Evolutionary conservation across 1,139 yeast species (phyloP).

Genomic region (Lodderomyces pseudojiufengensis): DNA sequence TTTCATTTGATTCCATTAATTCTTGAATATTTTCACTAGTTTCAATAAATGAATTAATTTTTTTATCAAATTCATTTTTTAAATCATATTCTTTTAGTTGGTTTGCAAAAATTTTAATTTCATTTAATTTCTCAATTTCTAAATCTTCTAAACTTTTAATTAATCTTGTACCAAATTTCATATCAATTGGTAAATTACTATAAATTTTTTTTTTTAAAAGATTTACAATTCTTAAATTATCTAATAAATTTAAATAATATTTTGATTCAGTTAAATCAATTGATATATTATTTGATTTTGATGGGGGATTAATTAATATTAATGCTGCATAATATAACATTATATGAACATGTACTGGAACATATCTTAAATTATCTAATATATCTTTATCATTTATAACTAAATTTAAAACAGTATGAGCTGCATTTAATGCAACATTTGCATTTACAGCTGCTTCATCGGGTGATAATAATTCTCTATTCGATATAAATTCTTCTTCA

Average conservation of each 20-base stretch:
- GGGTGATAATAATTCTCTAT: slow-evolving; percentile 33
- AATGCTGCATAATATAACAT: slow-evolving; percentile 70
- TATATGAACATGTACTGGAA: slow-evolving; percentile 68
- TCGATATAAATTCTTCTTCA: slow-evolving; percentile 34
- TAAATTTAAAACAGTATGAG: slow-evolving; percentile 57
- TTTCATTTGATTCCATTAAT: slow-evolving; percentile 18
- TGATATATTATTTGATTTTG: slow-evolving; percentile 21
- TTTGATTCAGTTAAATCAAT: slow-evolving; percentile 16
- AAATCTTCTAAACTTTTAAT: slow-evolving; percentile 43
- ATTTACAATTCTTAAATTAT: slow-evolving; percentile 31
- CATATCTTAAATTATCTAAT: slow-evolving; percentile 53
- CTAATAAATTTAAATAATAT: slow-evolving; percentile 22
- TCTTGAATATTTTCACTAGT: slow-evolving; percentile 14
- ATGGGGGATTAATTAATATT: slow-evolving; percentile 49
- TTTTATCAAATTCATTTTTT: slow-evolving; percentile 7
- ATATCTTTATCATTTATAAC: slow-evolving; percentile 61
- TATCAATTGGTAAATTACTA: slow-evolving; percentile 52
- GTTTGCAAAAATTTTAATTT: slow-evolving; percentile 13
- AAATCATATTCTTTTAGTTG: slow-evolving; percentile 6
- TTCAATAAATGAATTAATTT: slow-evolving; percentile 10
- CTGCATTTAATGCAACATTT: slow-evolving; percentile 58
- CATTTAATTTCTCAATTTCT: slow-evolving; percentile 33
- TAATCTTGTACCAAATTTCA: slow-evolving; percentile 48
- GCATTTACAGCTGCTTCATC: slow-evolving; percentile 37
- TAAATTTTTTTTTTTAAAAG: slow-evolving; percentile 41